Conservation (phyloP, 805 yeast species). For the Myxozyma vanderwaltii region DNA sequence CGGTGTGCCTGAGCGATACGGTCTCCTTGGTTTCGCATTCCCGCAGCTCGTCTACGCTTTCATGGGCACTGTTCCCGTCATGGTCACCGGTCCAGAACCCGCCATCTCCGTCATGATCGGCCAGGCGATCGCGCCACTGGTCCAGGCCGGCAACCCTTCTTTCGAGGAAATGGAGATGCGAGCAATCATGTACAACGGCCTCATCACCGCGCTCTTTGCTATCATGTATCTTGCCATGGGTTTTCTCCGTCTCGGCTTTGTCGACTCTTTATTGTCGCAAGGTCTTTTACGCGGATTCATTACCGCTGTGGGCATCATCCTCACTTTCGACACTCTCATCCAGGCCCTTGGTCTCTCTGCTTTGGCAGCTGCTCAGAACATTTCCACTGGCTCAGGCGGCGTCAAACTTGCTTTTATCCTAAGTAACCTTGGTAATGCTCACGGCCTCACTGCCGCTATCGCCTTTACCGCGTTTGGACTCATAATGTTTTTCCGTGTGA, state of each 20-base stretch:
- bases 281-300: constrained; percentile 80
- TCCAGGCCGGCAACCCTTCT: constrained; percentile 46
- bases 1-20: constrained; percentile 78
- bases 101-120: constrained; percentile 84
- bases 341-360: constrained; percentile 68
- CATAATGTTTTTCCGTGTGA: constrained; percentile 48
- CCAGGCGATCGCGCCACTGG: constrained; percentile 64
- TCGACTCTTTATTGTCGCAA: constrained; percentile 77
- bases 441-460: constrained; percentile 62
- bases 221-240: constrained; percentile 72
- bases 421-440: constrained; percentile 51
- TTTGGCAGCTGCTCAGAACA: constrained; percentile 50
- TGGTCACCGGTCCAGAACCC: constrained; percentile 92
- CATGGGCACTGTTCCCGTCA: constrained; percentile 82
- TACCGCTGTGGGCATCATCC: constrained; percentile 80
- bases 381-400: constrained; percentile 68
- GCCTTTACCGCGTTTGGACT: constrained; percentile 55
- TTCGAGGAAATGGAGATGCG: constrained; percentile 25
- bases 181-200: constrained; percentile 49
- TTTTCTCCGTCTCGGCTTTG: constrained; percentile 77
- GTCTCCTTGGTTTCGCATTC: constrained; percentile 71
- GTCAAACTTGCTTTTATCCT: constrained; percentile 65
- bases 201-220: constrained; percentile 76
- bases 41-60: constrained; percentile 78
- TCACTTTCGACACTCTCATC: constrained; percentile 74